phyloP scores from a whole-genome alignment of 495 filamentous ascomycete genomes.

The Penicillium nucicola region DNA sequence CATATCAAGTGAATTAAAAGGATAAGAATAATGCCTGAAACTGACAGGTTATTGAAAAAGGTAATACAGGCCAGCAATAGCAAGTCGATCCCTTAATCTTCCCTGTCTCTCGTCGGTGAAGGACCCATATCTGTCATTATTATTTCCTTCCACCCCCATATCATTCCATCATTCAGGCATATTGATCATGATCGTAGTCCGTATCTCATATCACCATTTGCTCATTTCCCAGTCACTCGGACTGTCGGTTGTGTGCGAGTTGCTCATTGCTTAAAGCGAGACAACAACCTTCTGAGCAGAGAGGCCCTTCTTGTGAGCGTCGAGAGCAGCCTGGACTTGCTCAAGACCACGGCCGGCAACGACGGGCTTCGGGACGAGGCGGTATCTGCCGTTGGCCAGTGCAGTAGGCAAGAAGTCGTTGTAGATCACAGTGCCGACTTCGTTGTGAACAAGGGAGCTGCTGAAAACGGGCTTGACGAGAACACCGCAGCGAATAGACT shows the following conservation, averaged over 20 bases:
- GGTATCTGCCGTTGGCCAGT: conserved; percentile 14
- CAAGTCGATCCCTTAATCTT: not conserved
- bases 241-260: too few relatives aligned
- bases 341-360: conserved; percentile 34
- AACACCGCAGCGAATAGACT: conserved; percentile 8
- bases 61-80: too few relatives aligned
- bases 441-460: conserved; percentile 19
- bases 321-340: conserved; percentile 31
- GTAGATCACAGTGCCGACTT: conserved; percentile 25
- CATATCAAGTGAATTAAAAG: too few relatives aligned
- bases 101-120: not conserved
- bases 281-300: conserved; percentile 34
- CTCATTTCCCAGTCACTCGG: too few relatives aligned
- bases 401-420: conserved; percentile 32
- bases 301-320: conserved; percentile 28
- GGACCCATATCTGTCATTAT: not conserved
- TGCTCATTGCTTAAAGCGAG: not conserved
- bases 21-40: too few relatives aligned
- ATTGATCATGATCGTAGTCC: too few relatives aligned
- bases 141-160: too few relatives aligned
- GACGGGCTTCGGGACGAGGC: conserved; percentile 29
- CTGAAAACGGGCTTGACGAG: conserved; percentile 13
- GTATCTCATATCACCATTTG: too few relatives aligned
- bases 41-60: too few relatives aligned
- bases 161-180: too few relatives aligned